Evolutionary conservation across 129 eudicot genomes (phyloP), one percentile per base, ranked within the genome.

Genomic region (Rutidosis leptorrhynchoides): DNA sequence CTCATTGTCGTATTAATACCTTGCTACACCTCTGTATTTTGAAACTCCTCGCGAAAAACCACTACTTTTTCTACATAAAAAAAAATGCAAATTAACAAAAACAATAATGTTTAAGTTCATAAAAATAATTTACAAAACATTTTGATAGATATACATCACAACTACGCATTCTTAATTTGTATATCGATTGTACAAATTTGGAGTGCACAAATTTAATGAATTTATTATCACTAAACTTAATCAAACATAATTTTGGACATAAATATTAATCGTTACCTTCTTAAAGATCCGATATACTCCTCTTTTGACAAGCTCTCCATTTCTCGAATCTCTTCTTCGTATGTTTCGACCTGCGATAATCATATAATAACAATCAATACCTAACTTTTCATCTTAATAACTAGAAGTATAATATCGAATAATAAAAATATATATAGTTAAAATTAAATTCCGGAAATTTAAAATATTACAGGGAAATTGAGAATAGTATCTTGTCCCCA

Each of bases 11-110:
- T 42, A 49, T 12, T 48, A 58, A 67, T 78, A 90, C 97, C 97
- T 90, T 49, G 97, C 97, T 10, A 90, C 97, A 3, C 97, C 97
- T 84, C 96, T 77, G 71, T 90, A 90, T 62, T 90, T 90, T 3
- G 97, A 90, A 15, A 90, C 97, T 49, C 97, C 97, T 4, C 97
- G 84, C 3, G 97, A 90, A 68, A 90, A 90, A 1, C 97, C 97
- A 59, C 87, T 90, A 68, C 97, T 87, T 79, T 87, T 90, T 62
- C 96, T 87, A 77, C 51, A 6, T 32, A 5, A 21, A 24, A 9
- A 40, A 40, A 3, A 40, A 12, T 35, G 6, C 15, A 57, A 3
- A 64, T 17, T 6, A 7, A 19, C 5, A 53, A 51, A 37, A n/a
- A n/a, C n/a, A n/a, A n/a, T n/a, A n/a, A n/a, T n/a, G n/a, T n/a